Evolutionary conservation across 805 yeast species (phyloP).

Genomic region (Saccharomycopsis sp.): DNA sequence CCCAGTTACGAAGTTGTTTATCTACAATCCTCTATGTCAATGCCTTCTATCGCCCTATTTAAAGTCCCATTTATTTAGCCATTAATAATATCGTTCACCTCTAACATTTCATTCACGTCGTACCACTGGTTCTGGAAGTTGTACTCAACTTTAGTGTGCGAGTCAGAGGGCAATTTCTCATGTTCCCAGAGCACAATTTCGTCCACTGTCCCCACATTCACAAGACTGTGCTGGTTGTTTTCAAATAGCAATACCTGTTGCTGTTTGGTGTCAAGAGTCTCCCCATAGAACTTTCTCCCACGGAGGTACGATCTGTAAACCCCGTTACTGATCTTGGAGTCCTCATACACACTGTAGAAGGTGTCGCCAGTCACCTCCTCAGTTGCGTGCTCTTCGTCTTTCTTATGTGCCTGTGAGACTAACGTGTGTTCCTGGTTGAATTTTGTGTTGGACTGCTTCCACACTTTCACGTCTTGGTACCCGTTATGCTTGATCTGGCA

Average conservation of each 20-base stretch:
- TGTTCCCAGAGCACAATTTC: slow-evolving; percentile 21
- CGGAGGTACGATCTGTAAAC: slow-evolving; percentile 10
- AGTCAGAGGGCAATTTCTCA: slow-evolving; percentile 18
- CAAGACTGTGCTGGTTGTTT: background rate
- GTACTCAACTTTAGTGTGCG: slow-evolving; percentile 1
- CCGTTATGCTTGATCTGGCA: slow-evolving; percentile 7
- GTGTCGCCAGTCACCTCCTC: background rate
- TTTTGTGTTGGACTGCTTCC: slow-evolving; percentile 22
- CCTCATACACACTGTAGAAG: slow-evolving; percentile 11
- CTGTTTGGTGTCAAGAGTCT: slow-evolving; percentile 4
- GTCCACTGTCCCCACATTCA: background rate
- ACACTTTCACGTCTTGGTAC: slow-evolving; percentile 4
- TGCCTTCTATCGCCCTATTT: background rate
- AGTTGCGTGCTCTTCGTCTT: background rate
- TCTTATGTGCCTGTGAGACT: slow-evolving; percentile 29
- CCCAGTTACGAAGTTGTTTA: too few relatives aligned
- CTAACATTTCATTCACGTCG: slow-evolving; percentile 18
- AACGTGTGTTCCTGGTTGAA: slow-evolving; percentile 25
- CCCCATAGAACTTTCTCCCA: slow-evolving; percentile 19
- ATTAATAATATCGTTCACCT: slow-evolving; percentile 14
- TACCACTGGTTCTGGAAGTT: slow-evolving; percentile 19
- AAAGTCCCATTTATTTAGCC: background rate
- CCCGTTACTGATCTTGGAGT: background rate
- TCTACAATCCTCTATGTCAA: background rate
- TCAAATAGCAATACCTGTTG: background rate